These are phyloP conservation scores for Umbelopsis sp. DNA, from an alignment of 371 early-diverging fungal species.

Conservation along the genomic window DNA sequence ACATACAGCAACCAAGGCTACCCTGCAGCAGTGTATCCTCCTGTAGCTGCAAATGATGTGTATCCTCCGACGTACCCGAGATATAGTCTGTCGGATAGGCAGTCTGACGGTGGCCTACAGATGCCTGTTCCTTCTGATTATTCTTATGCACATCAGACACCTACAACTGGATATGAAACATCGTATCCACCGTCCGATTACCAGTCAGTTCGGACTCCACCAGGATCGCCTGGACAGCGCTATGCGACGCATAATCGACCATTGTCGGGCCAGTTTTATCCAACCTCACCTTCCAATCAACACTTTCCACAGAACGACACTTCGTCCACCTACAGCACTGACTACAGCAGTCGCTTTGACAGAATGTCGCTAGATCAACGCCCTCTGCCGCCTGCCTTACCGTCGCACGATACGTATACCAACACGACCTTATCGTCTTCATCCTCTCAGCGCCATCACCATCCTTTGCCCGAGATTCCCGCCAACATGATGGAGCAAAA, in stretches of 20 bases:
- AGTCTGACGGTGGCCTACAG: not conserved
- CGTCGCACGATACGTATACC: not conserved
- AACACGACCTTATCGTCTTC: not conserved
- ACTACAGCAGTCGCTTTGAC: not conserved
- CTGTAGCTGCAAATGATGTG: not conserved
- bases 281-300: not conserved
- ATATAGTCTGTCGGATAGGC: not conserved
- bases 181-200: conserved; percentile 2
- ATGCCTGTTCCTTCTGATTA: conserved; percentile 15
- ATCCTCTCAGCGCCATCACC: not conserved
- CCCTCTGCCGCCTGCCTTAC: not conserved
- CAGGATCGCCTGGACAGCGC: not conserved
- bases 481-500: not conserved
- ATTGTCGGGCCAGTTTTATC: conserved; percentile 13
- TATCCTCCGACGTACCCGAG: conserved; percentile 6
- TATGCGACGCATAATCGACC: not conserved
- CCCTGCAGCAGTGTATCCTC: not conserved
- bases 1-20: conserved; percentile 1
- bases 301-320: conserved; percentile 1
- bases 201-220: conserved; percentile 7
- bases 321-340: not conserved
- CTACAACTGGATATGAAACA: not conserved
- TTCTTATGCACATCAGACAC: not conserved
- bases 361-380: conserved; percentile 6
- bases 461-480: not conserved